phyloP scores from a whole-genome alignment of 768 basidiomycete genomes.

The Tylopilus vinaceipallidus region DNA sequence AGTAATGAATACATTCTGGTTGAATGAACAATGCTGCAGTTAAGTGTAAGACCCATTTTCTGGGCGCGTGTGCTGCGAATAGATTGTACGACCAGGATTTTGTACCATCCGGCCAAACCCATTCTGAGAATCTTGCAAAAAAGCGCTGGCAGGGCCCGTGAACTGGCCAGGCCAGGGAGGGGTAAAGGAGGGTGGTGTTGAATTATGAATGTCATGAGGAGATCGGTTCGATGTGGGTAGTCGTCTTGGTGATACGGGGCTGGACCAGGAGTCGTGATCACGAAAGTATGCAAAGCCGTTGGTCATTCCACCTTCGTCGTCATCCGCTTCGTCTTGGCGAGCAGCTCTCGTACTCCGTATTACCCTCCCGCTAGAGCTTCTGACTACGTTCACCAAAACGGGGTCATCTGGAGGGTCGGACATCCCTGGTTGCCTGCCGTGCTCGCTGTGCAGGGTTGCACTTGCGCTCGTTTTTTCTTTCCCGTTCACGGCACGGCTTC shows the following conservation, averaged over 20 bases:
- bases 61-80: constrained; percentile 47
- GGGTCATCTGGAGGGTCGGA: constrained; percentile 23
- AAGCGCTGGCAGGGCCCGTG: constrained; percentile 50
- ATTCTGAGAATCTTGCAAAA: constrained; percentile 42
- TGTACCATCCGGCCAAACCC: constrained; percentile 41
- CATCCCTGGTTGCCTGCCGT: constrained; percentile 16
- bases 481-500: constrained; percentile 37
- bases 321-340: constrained; percentile 26
- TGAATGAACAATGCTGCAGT: constrained; percentile 8
- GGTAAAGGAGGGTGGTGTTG: constrained; percentile 21
- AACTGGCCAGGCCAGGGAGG: constrained; percentile 38
- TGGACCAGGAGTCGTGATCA: constrained; percentile 27
- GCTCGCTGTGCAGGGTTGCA: constrained; percentile 24
- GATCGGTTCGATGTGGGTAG: constrained; percentile 10
- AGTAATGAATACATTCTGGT: constrained; percentile 22
- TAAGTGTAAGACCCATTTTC: constrained; percentile 33
- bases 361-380: constrained; percentile 31
- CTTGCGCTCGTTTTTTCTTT: constrained; percentile 33
- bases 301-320: constrained; percentile 18
- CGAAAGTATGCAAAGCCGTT: constrained; percentile 23
- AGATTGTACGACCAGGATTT: constrained; percentile 63
- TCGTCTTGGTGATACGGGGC: constrained; percentile 25
- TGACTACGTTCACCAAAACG: constrained; percentile 17
- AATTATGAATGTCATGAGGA: constrained; percentile 22
- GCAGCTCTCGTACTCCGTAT: constrained; percentile 31